Percentiles rank a stretch among this genome's conserved stretches.
These are phyloP conservation scores for Chaetoceros muelleri DNA, from an alignment of 108 stramenopile genomes.

Conservation along the genomic window DNA sequence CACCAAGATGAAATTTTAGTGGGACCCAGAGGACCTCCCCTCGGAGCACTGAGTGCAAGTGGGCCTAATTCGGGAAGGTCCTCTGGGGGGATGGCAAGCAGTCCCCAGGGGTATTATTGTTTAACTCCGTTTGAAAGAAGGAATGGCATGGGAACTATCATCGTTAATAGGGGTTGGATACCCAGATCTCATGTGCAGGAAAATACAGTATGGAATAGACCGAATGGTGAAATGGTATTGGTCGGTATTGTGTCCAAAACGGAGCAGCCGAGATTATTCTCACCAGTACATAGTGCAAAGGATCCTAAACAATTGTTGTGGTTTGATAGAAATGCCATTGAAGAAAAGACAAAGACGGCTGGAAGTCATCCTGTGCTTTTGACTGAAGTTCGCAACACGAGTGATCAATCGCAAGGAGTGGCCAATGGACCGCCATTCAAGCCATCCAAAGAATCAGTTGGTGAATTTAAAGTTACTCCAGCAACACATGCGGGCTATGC, in stretches of 20 bases:
- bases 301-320: slow-evolving; percentile 40
- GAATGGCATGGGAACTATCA: slow-evolving; percentile 8
- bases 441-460: slow-evolving; percentile 37
- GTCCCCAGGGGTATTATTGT: slow-evolving; percentile 69
- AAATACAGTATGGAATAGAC: slow-evolving; percentile 33
- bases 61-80: slow-evolving; percentile 32
- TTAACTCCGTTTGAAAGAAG: slow-evolving; percentile 54
- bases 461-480: slow-evolving; percentile 75
- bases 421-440: slow-evolving; percentile 24
- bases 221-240: slow-evolving; percentile 25
- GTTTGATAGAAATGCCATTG: slow-evolving; percentile 53
- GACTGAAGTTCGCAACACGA: not conserved
- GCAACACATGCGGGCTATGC: slow-evolving; percentile 76
- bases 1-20: slow-evolving; percentile 58
- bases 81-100: slow-evolving; percentile 39
- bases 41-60: slow-evolving; percentile 37
- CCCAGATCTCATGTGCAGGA: slow-evolving; percentile 42
- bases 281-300: not conserved
- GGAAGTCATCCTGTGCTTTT: not conserved
- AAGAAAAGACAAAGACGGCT: slow-evolving; percentile 23
- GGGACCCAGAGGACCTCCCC: slow-evolving; percentile 78
- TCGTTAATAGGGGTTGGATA: slow-evolving; percentile 87
- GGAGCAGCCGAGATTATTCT: slow-evolving; percentile 11
- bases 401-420: not conserved
- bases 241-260: slow-evolving; percentile 36